Evolutionary conservation across 768 basidiomycete genomes (phyloP), one percentile per base, ranked within the genome.

Genomic region (Agrocybe chaxingu): DNA sequence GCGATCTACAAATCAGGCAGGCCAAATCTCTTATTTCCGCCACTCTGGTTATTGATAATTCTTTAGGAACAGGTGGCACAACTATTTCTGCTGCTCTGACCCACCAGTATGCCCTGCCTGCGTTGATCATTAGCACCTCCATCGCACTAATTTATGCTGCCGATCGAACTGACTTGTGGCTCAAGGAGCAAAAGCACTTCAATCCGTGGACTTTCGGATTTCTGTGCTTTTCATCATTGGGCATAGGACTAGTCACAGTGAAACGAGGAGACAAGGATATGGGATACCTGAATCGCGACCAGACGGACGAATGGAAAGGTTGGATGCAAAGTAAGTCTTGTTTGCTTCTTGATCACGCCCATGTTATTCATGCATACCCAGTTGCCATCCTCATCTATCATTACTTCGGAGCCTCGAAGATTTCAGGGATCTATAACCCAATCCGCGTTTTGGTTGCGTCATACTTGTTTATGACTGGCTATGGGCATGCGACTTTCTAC

Each of bases 281-380:
- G 45, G 93, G 93, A 0, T 91, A 94, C 68, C 71, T 97, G 58
- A 95, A 92, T 61, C 78, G 93, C 50, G 90, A 94, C 44, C 92
- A 96, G 66, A 96, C 92, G 1, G 92, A 97, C 57, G 93, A 97
- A 68, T 97, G 93, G 93, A 96, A 96, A 67, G 93, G 93, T 3
- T 97, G 93, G 93, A 97, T 97, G 93, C 93, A 97, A 74, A 76
- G 92, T 92, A 61, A 49, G 87, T 66, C 5, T 13, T 24, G 45
- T 39, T 33, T 38, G 30, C 44, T 9, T 19, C 19, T 18, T 37
- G 1, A 29, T 19, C 42, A 4, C 36, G 32, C 44, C 42, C 24
- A 35, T 42, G 48, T 34, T 51, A n/a, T 50, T 48, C 43, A 29
- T 30, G 11, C 16, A 8, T 10, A 41, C 43, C 9, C 41, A 94